These are phyloP conservation scores for Endogone sp. DNA, from an alignment of 192 early-diverging fungal genomes.

Conservation along the genomic window DNA sequence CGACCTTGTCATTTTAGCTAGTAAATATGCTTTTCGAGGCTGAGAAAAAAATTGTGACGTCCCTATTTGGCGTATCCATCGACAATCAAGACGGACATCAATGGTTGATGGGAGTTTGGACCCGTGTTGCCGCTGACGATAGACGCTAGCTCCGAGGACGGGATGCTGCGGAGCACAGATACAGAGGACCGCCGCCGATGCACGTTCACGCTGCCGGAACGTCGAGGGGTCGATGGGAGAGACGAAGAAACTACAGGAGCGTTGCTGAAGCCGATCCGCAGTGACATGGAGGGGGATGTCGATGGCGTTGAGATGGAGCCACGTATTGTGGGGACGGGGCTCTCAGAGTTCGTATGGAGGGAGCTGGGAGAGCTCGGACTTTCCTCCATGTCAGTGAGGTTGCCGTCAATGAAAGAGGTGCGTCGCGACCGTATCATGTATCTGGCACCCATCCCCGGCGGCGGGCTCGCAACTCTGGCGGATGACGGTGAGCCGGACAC, in stretches of 20 bases:
- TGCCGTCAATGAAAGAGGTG: background rate
- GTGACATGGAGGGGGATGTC: background rate
- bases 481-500: background rate
- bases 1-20: too few relatives aligned
- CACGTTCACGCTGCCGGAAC: background rate
- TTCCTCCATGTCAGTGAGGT: background rate
- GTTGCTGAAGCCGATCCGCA: background rate
- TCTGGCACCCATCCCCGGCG: background rate
- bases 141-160: slow-evolving; percentile 29
- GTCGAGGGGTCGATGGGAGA: background rate
- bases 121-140: slow-evolving; percentile 27
- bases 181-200: slow-evolving; percentile 30
- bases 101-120: too few relatives aligned
- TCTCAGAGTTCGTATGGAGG: background rate
- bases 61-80: too few relatives aligned
- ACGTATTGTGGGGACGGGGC: background rate
- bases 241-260: background rate
- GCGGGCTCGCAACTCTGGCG: background rate
- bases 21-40: too few relatives aligned
- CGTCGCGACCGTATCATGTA: background rate
- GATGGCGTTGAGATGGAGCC: background rate
- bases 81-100: too few relatives aligned
- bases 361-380: background rate
- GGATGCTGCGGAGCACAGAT: slow-evolving; percentile 31
- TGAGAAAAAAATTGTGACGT: too few relatives aligned